These are phyloP conservation scores for Chlamydomonas urium DNA, from an alignment of 139 green algal species.

Conservation along the genomic window DNA sequence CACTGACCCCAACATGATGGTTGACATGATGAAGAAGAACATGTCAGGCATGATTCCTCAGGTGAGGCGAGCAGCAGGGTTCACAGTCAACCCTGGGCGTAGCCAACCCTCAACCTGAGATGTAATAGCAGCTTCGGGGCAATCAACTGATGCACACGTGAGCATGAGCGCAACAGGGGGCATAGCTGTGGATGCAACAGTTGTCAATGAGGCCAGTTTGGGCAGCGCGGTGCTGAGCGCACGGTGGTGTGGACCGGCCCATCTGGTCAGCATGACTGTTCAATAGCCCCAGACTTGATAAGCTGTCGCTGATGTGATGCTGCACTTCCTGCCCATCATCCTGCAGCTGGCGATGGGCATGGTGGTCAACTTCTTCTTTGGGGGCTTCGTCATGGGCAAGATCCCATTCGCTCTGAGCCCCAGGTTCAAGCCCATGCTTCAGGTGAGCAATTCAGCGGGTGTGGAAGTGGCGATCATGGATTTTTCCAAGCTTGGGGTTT, in stretches of 20 bases:
- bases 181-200: no score
- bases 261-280: no score
- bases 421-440: constrained; percentile 85
- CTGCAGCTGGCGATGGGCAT: constrained; percentile 74
- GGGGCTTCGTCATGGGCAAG: constrained; percentile 88
- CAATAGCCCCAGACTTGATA: background rate
- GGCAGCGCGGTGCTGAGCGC: background rate
- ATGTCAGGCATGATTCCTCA: constrained; percentile 69
- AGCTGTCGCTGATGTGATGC: background rate
- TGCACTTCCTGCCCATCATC: background rate
- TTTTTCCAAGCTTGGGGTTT: no score
- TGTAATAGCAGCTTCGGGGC: no score
- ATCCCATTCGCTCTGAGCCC: constrained; percentile 82
- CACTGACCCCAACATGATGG: constrained; percentile 81
- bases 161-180: no score
- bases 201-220: no score
- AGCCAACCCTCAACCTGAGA: no score
- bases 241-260: background rate
- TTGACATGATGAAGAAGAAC: constrained; percentile 89
- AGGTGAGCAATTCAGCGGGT: no score
- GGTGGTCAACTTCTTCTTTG: constrained; percentile 76
- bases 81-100: no score
- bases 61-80: no score
- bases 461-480: no score
- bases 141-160: no score